Evolutionary conservation across 805 yeast genomes (phyloP).

Genomic region (Metschnikowia bowlesiae): DNA sequence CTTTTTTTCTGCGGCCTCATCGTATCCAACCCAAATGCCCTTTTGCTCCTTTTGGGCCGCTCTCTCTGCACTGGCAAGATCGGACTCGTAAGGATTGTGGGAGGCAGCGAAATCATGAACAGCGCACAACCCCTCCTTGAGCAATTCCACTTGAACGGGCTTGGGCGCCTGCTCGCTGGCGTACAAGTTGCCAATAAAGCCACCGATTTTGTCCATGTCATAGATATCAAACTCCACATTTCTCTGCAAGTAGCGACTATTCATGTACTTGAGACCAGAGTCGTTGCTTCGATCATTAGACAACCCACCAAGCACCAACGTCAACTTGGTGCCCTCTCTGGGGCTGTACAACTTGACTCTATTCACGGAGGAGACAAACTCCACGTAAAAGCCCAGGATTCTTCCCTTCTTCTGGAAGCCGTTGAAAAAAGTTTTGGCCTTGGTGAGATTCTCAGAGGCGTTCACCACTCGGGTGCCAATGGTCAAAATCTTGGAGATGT

Average conservation of each 20-base stretch:
- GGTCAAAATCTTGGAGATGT: conserved; percentile 44
- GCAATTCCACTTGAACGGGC: conserved; percentile 56
- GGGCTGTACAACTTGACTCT: conserved; percentile 66
- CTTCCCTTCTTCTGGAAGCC: conserved; percentile 63
- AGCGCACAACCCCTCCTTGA: conserved; percentile 59
- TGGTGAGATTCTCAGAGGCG: conserved; percentile 68
- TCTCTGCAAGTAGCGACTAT: conserved; percentile 59
- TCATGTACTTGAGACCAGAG: conserved; percentile 50
- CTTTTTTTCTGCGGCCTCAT: conserved; percentile 31
- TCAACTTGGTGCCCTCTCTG: conserved; percentile 63
- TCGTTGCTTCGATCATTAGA: conserved; percentile 37
- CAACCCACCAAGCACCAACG: conserved; percentile 74
- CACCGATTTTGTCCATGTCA: conserved; percentile 73
- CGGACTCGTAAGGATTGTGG: conserved; percentile 51
- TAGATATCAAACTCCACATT: conserved; percentile 67
- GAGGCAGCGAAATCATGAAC: conserved; percentile 62
- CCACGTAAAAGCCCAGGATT: conserved; percentile 63
- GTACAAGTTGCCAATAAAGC: conserved; percentile 69
- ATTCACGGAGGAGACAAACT: conserved; percentile 63
- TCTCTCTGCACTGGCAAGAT: conserved; percentile 58
- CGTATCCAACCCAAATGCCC: conserved; percentile 69
- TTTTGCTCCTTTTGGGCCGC: conserved; percentile 49
- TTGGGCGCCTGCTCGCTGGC: conserved; percentile 40
- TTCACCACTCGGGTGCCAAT: conserved; percentile 63
- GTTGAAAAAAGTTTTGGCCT: conserved; percentile 71